Evolutionary conservation across 2,329 filamentous ascomycete species (phyloP).

Genomic region (Aspergillus aculeatus): DNA sequence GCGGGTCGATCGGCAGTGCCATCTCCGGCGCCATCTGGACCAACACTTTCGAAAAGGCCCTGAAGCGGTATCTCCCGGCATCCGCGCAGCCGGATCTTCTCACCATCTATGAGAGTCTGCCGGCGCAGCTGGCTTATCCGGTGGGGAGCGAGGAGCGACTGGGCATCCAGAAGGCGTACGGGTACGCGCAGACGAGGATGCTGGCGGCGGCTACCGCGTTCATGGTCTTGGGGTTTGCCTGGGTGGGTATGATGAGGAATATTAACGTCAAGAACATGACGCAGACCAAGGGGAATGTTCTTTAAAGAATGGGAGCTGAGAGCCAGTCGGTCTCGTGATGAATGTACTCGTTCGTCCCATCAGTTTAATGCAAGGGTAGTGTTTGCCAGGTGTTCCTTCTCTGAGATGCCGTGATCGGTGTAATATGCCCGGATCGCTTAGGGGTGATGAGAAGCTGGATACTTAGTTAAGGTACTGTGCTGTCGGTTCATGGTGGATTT

Average conservation of each 20-base stretch:
- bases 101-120: slow-evolving; percentile 15
- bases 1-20: background rate
- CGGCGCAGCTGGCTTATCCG: slow-evolving; percentile 29
- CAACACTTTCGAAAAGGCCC: slow-evolving; percentile 51
- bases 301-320: too few species aligned
- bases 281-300: slow-evolving; percentile 53
- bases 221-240: slow-evolving; percentile 45
- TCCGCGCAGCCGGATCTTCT: slow-evolving; percentile 10
- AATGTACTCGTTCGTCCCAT: too few species aligned
- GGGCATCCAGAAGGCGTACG: slow-evolving; percentile 62
- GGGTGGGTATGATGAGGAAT: slow-evolving; percentile 50
- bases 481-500: too few species aligned
- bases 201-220: slow-evolving; percentile 51
- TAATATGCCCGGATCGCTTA: too few species aligned
- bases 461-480: too few species aligned
- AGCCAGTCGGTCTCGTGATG: too few species aligned
- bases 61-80: slow-evolving; percentile 54
- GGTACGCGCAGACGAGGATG: slow-evolving; percentile 54
- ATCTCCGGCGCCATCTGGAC: slow-evolving; percentile 57
- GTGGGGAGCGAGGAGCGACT: slow-evolving; percentile 49
- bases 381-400: too few species aligned
- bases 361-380: too few species aligned
- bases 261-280: slow-evolving; percentile 50
- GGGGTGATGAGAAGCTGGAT: too few species aligned
- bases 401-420: too few species aligned